Evolutionary conservation across 1,284 basidiomycete species (phyloP).

Genomic region (Trichosporon sp.): DNA sequence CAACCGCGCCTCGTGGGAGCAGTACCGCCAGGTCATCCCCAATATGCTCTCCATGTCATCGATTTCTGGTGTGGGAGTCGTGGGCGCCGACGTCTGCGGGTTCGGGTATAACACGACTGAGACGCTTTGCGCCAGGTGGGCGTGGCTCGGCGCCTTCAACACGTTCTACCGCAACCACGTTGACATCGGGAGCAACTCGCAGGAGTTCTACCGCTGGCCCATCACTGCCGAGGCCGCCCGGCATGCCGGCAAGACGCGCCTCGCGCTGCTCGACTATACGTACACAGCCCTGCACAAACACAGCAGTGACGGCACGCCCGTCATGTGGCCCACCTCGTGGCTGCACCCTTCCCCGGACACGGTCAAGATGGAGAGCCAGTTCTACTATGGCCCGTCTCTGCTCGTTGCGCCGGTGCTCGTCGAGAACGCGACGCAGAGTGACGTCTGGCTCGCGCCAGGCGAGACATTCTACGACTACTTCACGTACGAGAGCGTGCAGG

Average conservation of each 20-base stretch:
- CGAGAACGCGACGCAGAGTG: slow-evolving; percentile 63
- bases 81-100: slow-evolving; percentile 69
- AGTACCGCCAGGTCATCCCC: slow-evolving; percentile 25
- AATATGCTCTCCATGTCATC: slow-evolving; percentile 30
- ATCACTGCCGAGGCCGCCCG: slow-evolving; percentile 68
- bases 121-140: slow-evolving; percentile 76
- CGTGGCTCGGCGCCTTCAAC: slow-evolving; percentile 62
- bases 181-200: slow-evolving; percentile 47
- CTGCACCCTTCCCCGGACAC: slow-evolving; percentile 70
- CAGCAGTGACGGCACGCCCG: slow-evolving; percentile 58
- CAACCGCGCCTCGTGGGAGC: slow-evolving; percentile 64
- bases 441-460: slow-evolving; percentile 57
- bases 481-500: slow-evolving; percentile 63
- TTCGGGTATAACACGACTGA: slow-evolving; percentile 70
- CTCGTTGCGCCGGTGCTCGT: slow-evolving; percentile 72
- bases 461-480: slow-evolving; percentile 71
- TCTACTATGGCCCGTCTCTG: slow-evolving; percentile 68
- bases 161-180: slow-evolving; percentile 54
- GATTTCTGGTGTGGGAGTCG: slow-evolving; percentile 57
- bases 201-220: slow-evolving; percentile 76
- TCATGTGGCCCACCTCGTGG: slow-evolving; percentile 70
- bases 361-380: slow-evolving; percentile 68
- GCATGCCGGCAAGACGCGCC: slow-evolving; percentile 62
- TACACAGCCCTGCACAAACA: slow-evolving; percentile 70
- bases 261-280: slow-evolving; percentile 70